Percentiles rank a stretch among this genome's conserved stretches.
Evolutionary conservation across 1,284 basidiomycete species (phyloP).

Genomic region (Leccinum pallidistipes): DNA sequence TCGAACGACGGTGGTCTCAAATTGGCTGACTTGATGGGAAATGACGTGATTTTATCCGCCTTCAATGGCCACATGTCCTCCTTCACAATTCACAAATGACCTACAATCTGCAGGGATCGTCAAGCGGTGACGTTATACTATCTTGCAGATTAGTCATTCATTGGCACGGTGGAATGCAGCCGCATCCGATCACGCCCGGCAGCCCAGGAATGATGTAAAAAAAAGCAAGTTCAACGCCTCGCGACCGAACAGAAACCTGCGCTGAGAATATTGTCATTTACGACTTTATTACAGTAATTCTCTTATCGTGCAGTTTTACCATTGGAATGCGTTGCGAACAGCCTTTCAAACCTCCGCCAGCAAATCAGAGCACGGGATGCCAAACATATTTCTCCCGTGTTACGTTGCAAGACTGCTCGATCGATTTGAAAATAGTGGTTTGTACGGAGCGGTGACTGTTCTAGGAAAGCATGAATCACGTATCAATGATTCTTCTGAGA

Average conservation of each 20-base stretch:
- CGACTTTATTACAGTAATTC: not conserved
- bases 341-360: not conserved
- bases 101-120: not conserved
- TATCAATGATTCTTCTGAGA: not conserved
- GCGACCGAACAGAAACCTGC: not conserved
- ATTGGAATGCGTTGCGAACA: not conserved
- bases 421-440: not conserved
- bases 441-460: slow-evolving; percentile 2
- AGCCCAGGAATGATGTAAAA: not conserved
- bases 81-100: not conserved
- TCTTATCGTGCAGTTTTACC: not conserved
- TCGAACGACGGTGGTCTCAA: not conserved
- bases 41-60: not conserved
- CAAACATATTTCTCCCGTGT: not conserved
- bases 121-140: not conserved
- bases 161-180: not conserved
- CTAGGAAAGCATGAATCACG: not conserved
- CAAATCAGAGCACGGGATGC: not conserved
- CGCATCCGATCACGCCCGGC: not conserved
- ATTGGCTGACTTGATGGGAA: not conserved
- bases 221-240: not conserved
- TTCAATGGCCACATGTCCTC: not conserved
- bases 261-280: not conserved
- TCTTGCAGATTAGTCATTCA: not conserved
- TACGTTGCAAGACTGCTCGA: not conserved